Evolutionary conservation across 345 rosid species (phyloP).

Genomic region (Eucalyptus decipiens): DNA sequence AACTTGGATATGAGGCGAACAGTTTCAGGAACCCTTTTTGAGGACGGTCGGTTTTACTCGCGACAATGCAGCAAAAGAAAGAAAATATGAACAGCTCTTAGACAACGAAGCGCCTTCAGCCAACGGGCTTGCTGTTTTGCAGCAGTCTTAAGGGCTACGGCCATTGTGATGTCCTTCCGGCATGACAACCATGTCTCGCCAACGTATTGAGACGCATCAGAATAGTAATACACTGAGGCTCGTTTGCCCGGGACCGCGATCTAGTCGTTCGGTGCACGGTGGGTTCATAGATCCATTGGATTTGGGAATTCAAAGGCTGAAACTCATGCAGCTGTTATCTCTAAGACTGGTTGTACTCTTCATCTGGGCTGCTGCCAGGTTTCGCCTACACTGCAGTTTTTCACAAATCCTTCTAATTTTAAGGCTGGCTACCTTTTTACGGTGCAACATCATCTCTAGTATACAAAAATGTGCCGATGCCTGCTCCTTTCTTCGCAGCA

Average conservation of each 20-base stretch:
- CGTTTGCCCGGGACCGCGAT: no score
- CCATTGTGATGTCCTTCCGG: not conserved
- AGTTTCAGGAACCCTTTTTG: not conserved
- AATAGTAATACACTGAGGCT: not conserved
- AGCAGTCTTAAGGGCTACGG: not conserved
- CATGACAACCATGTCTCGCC: not conserved
- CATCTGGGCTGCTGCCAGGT: not conserved
- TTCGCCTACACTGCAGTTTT: not conserved
- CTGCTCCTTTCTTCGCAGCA: not conserved
- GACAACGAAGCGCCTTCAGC: not conserved
- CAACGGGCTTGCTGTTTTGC: not conserved
- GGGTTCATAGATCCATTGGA: not conserved
- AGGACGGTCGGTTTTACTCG: not conserved
- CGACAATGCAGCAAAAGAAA: not conserved
- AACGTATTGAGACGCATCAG: not conserved
- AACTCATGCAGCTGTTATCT: not conserved
- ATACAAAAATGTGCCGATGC: not conserved
- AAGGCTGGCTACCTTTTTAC: not conserved
- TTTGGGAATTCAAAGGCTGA: not conserved
- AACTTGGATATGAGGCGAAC: not conserved
- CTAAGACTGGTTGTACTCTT: not conserved
- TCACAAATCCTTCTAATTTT: not conserved
- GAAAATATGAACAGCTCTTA: rapidly evolving
- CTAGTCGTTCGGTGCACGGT: not conserved
- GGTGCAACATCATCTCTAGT: not conserved